These are phyloP conservation scores for Cyclotella baltica DNA, from an alignment of 108 stramenopile species.

Conservation along the genomic window DNA sequence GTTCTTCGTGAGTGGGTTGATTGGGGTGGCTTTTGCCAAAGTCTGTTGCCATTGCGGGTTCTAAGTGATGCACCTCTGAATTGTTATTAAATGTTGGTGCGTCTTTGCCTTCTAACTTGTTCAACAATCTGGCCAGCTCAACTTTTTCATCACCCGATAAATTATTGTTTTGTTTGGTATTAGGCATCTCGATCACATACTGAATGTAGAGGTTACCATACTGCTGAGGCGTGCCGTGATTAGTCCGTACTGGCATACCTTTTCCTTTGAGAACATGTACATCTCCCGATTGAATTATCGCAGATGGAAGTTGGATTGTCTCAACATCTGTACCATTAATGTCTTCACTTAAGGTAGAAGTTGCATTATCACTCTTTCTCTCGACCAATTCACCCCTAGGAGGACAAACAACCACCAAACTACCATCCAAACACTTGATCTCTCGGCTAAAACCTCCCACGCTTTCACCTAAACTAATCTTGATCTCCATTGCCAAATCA, in stretches of 20 bases:
- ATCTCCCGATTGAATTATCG: constrained; percentile 71
- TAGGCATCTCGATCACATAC: constrained; percentile 76
- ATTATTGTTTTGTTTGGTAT: constrained; percentile 11
- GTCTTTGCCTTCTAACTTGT: constrained; percentile 66
- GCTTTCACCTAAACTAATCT: constrained; percentile 70
- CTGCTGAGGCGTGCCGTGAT: constrained; percentile 8
- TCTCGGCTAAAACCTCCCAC: constrained; percentile 59
- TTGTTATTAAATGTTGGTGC: constrained; percentile 13
- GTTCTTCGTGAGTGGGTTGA: constrained; percentile 12
- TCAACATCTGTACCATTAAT: background rate
- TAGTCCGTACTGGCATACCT: constrained; percentile 76
- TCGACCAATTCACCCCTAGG: constrained; percentile 24
- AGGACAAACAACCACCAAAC: constrained; percentile 43
- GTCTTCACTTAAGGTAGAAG: background rate
- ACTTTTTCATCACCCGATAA: constrained; percentile 59
- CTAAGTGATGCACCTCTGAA: constrained; percentile 27
- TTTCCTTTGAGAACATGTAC: constrained; percentile 83
- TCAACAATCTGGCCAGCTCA: constrained; percentile 55
- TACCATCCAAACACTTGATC: constrained; percentile 71
- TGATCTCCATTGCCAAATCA: constrained; percentile 81
- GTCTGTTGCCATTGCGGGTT: constrained; percentile 44
- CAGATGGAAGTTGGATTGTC: constrained; percentile 25
- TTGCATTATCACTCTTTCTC: constrained; percentile 7
- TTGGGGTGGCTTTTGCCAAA: constrained; percentile 52
- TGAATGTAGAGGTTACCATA: constrained; percentile 89